phyloP scores from a whole-genome alignment of 1,284 basidiomycete genomes.

The Coriolopsis trogii region DNA sequence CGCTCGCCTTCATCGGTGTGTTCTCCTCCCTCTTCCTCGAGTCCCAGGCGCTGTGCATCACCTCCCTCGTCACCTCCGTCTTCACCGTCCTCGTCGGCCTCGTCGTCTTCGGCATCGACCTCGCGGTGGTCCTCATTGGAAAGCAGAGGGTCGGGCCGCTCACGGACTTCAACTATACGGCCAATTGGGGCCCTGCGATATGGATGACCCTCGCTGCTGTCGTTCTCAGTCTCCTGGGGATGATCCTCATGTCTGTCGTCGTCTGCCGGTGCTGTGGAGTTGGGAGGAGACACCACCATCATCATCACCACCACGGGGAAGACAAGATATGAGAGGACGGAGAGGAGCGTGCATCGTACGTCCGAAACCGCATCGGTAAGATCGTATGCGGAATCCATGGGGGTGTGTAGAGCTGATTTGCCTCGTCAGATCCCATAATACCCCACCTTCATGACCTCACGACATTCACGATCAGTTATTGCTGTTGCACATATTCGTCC shows the following conservation, averaged over 20 bases:
- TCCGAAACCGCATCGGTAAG: too few species aligned
- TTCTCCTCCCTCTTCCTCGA: conserved; percentile 59
- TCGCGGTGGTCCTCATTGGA: conserved; percentile 59
- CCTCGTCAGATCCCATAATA: too few species aligned
- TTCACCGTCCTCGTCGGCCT: conserved; percentile 55
- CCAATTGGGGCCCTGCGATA: conserved; percentile 65
- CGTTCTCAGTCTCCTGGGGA: conserved; percentile 58
- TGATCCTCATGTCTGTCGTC: conserved; percentile 60
- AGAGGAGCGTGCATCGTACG: too few species aligned
- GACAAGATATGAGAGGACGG: too few species aligned
- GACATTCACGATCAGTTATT: too few species aligned
- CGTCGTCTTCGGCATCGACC: conserved; percentile 60
- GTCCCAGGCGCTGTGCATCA: conserved; percentile 49
- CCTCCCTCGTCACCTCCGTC: conserved; percentile 59
- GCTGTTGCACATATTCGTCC: too few species aligned
- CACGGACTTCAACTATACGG: conserved; percentile 45
- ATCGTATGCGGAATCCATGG: too few species aligned
- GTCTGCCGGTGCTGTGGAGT: conserved; percentile 70
- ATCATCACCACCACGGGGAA: conserved; percentile 6
- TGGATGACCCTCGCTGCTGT: conserved; percentile 69
- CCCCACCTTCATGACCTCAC: too few species aligned
- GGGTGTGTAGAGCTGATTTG: too few species aligned
- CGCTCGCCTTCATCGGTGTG: conserved; percentile 55
- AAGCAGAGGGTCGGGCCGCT: conserved; percentile 45
- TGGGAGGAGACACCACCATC: conserved; percentile 14